Percentiles rank a stretch among this genome's conserved stretches.
These are phyloP conservation scores for Inga oerstediana DNA, from an alignment of 306 rosid species.

Conservation along the genomic window DNA sequence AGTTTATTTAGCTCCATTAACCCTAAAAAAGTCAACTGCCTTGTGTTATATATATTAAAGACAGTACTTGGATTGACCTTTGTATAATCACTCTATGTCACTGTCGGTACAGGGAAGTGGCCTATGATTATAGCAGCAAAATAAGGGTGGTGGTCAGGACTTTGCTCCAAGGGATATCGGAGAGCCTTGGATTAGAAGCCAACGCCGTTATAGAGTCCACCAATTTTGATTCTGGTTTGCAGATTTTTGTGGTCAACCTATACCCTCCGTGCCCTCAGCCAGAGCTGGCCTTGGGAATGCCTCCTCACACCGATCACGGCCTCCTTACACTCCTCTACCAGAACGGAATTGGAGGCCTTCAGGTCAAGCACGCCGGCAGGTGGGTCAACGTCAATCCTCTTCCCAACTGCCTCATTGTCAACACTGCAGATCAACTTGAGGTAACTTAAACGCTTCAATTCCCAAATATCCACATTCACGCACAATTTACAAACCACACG, in stretches of 20 bases:
- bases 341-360: conserved; percentile 69
- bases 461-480: neutral
- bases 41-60: too few relatives aligned
- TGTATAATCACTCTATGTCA: neutral
- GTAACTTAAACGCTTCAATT: conserved; percentile 28
- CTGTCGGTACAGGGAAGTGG: conserved; percentile 42
- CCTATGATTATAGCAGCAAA: conserved; percentile 36
- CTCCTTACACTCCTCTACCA: conserved; percentile 50
- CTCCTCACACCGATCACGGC: conserved; percentile 64
- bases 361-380: conserved; percentile 52
- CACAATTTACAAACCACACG: too few relatives aligned
- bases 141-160: conserved; percentile 20
- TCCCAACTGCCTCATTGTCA: conserved; percentile 50
- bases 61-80: neutral
- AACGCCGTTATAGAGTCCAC: conserved; percentile 33
- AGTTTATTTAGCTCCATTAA: too few relatives aligned
- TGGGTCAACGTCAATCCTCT: conserved; percentile 59
- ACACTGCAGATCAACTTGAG: conserved; percentile 71
- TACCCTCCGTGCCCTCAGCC: conserved; percentile 82
- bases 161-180: conserved; percentile 53
- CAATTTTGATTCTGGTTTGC: conserved; percentile 46
- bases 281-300: conserved; percentile 61
- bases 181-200: conserved; percentile 57
- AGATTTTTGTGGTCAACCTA: conserved; percentile 44
- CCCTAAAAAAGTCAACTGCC: too few relatives aligned